Conservation (phyloP, 352 stramenopile species). For the Aphanomyces cochlioides region DNA sequence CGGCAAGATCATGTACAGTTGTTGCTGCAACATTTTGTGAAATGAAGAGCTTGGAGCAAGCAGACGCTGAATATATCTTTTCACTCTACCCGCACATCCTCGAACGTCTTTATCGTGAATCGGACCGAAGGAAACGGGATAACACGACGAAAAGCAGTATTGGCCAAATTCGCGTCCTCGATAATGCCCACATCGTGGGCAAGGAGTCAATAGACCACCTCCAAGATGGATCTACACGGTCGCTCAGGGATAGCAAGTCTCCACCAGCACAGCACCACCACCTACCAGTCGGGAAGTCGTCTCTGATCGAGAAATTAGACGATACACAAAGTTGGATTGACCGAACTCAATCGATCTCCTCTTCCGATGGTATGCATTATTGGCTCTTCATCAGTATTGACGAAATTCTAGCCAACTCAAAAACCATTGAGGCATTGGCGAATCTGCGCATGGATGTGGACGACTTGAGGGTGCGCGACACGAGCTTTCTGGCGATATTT, state of each 20-base stretch:
- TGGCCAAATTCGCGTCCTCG: constrained; percentile 62
- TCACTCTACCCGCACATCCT: constrained; percentile 56
- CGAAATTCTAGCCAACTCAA: not conserved
- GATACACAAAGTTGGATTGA: not conserved
- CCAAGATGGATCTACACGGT: not conserved
- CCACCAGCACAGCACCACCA: too few relatives aligned
- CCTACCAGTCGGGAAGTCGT: not conserved
- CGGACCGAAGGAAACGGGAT: constrained; percentile 48
- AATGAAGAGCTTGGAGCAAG: constrained; percentile 48
- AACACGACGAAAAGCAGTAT: constrained; percentile 46
- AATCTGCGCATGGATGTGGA: constrained; percentile 23
- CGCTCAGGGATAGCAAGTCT: not conserved
- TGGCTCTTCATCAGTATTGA: too few relatives aligned
- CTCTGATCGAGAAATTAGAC: constrained; percentile 5
- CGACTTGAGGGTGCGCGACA: constrained; percentile 1
- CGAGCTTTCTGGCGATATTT: not conserved
- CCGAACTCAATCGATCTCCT: not conserved
- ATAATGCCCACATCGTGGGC: constrained; percentile 57
- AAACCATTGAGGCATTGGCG: constrained; percentile 5
- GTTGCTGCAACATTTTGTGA: constrained; percentile 59
- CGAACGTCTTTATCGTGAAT: constrained; percentile 53
- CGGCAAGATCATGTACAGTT: constrained; percentile 53
- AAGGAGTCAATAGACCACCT: constrained; percentile 51
- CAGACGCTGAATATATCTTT: constrained; percentile 55
- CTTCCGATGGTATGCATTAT: constrained; percentile 1